Base-by-base conservation (phyloP, 129 eudicot genomes). In the Pulicaria dysenterica region DNA sequence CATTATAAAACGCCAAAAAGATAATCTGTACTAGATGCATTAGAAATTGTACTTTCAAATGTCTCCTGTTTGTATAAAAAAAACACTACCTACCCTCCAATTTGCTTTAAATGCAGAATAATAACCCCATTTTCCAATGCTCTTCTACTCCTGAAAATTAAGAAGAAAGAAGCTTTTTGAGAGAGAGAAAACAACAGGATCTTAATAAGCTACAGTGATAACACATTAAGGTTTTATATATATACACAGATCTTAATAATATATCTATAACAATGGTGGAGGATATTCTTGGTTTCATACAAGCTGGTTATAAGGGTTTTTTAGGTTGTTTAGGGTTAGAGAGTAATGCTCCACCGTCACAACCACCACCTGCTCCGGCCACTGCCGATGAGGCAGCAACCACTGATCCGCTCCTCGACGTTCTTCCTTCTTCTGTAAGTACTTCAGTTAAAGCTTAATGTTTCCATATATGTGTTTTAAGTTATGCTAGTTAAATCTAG, bases 391-490 rank as follows among this genome's bases (percentile, higher is more conserved):
- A 58, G n/a, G 14, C 58, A 2, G 15, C 49, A 31, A 59, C 69
- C 14, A 13, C 5, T 2, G 77, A 72, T 72, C 77, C 69, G 36
- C 69, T 46, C 5, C 60, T 73, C 47, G 77, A 60, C 17, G 77
- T 11, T 73, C 54, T 50, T 7, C 2, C 78, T 51, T 39, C 72
- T 41, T 14, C 64, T 17, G 78, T 74, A 63, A 74, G 78, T 73
- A 49, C 59, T 56, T 8, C 17, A 61, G 38, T 38, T 39, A 2
- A 24, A 24, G 31, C 31, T 24, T 24, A 24, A 24, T 24, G 31
- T 24, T 24, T 24, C 31, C 31, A 24, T 24, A 24, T 24, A 24
- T 24, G 31, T 24, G 31, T 24, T 24, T 24, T 24, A 24, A 24
- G 31, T 24, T 24, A 24, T 24, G 31, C 31, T 24, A 24, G 31